Evolutionary conservation across 2,329 filamentous ascomycete genomes (phyloP), one percentile per base, ranked within the genome.

Genomic region (Byssoonygena ceratinophila): DNA sequence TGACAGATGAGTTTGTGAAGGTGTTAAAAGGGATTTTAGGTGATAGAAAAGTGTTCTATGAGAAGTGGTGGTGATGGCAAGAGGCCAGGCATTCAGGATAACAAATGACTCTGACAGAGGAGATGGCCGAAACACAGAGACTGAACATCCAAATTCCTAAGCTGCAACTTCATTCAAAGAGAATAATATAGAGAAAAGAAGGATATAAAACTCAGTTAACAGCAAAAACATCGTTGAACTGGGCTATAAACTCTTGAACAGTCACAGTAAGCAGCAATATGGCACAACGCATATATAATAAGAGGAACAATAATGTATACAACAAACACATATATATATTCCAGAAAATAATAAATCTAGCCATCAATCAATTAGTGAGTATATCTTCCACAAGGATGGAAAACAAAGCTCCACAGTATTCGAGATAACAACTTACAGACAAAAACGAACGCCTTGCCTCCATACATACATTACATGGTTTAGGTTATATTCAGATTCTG

Each of bases 1-100:
- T 87, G 83, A 86, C 82, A 1, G 84, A 87, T 63, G 73, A 77
- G 46, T 75, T 85, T 58, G 79, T 83, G 0, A 66, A 69, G 18
- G 55, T 62, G 14, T 59, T 72, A 8, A 61, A 61, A 34, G 58
- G 54, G 1, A 57, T 67, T 1, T 66, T 75, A 18, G 72, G 70
- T 0, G 70, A 50, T 16, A 40, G 37, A 6, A 53, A 80, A 45
- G 74, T 84, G 2, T 65, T 82, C 43, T 57, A 47, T 47, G 55
- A 57, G 46, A 58, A 58, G 44, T 57, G 53, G 57, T 58, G 57
- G 55, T 58, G 49, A 58, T 22, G 14, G n/a, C 6, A 43, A 2
- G 23, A n/a, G 4, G 4, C 3, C 2, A 25, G n/a, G n/a, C n/a
- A n/a, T n/a, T n/a, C n/a, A n/a, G n/a, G n/a, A n/a, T n/a, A n/a